phyloP scores from a whole-genome alignment of 2,329 filamentous ascomycete species.

The Exophiala alcalophila region DNA sequence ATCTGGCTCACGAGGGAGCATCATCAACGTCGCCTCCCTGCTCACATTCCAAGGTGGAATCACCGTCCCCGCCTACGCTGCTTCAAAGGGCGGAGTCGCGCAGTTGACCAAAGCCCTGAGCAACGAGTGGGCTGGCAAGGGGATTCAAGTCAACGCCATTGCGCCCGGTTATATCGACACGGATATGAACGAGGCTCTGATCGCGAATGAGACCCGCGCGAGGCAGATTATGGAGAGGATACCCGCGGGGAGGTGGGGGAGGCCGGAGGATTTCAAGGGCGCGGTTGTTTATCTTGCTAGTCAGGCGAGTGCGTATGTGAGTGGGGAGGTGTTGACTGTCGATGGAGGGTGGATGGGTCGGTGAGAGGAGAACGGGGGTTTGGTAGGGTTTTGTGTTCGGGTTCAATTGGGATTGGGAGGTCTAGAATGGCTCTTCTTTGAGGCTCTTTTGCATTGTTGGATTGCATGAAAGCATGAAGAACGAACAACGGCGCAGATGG shows the following conservation, averaged over 20 bases:
- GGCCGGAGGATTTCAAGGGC: constrained; percentile 53
- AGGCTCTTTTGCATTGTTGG: too few relatives aligned
- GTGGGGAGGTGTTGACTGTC: constrained; percentile 46
- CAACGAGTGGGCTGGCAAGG: constrained; percentile 80
- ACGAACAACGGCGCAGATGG: constrained; percentile 48
- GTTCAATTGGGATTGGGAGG: not conserved
- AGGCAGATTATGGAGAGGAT: constrained; percentile 75
- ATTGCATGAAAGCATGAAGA: not conserved
- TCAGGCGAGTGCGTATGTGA: constrained; percentile 46
- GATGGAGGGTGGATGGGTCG: constrained; percentile 31
- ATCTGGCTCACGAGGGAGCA: constrained; percentile 35
- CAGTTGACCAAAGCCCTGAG: constrained; percentile 81
- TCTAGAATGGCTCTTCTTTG: not conserved
- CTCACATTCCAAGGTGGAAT: constrained; percentile 83
- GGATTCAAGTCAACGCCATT: constrained; percentile 82
- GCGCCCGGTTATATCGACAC: constrained; percentile 88
- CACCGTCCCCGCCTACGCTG: constrained; percentile 83
- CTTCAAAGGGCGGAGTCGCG: constrained; percentile 78
- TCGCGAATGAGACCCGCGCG: constrained; percentile 67
- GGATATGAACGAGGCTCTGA: constrained; percentile 87
- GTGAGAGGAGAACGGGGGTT: constrained; percentile 3
- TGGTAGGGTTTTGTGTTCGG: not conserved
- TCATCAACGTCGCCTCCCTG: constrained; percentile 82
- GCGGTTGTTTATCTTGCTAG: constrained; percentile 51
- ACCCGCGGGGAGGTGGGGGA: constrained; percentile 79